These are phyloP conservation scores for Letharia columbiana DNA, from an alignment of 495 filamentous ascomycete genomes.

Conservation along the genomic window DNA sequence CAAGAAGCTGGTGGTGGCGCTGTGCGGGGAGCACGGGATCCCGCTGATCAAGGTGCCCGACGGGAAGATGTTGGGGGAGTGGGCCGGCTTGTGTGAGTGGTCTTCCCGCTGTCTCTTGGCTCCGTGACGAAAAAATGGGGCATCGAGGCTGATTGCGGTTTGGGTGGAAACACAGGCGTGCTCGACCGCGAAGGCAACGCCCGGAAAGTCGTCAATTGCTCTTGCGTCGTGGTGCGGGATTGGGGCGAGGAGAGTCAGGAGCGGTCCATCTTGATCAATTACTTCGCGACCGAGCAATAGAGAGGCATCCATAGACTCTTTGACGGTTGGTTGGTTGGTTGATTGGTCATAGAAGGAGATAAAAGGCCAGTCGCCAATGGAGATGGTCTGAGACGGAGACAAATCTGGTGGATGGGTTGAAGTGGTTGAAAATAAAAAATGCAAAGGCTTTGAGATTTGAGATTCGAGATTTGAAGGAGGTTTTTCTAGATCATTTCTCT, in stretches of 20 bases:
- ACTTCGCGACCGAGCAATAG: slow-evolving; percentile 90
- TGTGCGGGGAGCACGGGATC: slow-evolving; percentile 98
- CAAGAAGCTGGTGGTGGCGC: slow-evolving; percentile 98
- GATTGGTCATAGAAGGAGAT: not conserved
- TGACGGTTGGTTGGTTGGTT: not conserved
- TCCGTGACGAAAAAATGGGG: not conserved
- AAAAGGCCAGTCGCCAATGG: not conserved
- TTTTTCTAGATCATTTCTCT: not conserved
- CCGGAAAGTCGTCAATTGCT: slow-evolving; percentile 99
- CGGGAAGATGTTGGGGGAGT: slow-evolving; percentile 98
- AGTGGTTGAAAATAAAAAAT: not conserved
- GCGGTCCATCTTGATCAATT: slow-evolving; percentile 95
- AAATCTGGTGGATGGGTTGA: not conserved
- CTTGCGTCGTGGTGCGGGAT: slow-evolving; percentile 96
- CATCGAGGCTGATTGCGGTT: not conserved
- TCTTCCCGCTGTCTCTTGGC: slow-evolving; percentile 16
- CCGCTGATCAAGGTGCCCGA: slow-evolving; percentile 99
- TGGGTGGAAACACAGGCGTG: slow-evolving; percentile 52
- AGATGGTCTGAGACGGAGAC: too few relatives aligned
- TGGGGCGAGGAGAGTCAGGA: slow-evolving; percentile 99
- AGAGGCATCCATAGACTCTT: not conserved
- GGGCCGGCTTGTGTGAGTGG: slow-evolving; percentile 95
- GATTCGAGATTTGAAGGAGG: not conserved
- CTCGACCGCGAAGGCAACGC: slow-evolving; percentile 98
- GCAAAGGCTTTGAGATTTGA: not conserved